Base-by-base conservation (phyloP, 164 flowering plant species). In the Taxillus chinensis region DNA sequence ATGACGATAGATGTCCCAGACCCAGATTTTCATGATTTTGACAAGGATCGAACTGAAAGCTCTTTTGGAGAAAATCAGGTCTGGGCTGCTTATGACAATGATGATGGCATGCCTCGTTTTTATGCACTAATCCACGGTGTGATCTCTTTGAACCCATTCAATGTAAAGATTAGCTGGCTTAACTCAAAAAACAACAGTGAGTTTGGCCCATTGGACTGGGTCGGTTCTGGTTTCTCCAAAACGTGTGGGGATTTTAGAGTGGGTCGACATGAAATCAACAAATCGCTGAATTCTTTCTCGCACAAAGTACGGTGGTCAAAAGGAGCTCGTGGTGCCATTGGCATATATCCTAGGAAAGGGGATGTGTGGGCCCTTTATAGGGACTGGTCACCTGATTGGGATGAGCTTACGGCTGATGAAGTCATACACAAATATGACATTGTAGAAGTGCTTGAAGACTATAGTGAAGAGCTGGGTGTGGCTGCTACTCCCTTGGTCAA, bases 61-160 rank as follows among this genome's bases (percentile, higher is more conserved):
- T 75, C 79, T 42, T 84, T 86, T 70, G 86, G 70, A 39, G 80
- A 71, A 7, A 80, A 74, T 71, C 87, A 86, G 67, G 85, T 86
- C 9, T 87, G 95, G 95, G 84, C 90, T 67, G 88, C 84, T 5
- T 87, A 87, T 68, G 95, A 87, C 66, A 77, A 68, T 59, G 83
- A 82, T 63, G 89, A 87, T 68, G 90, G 89, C 63, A 87, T 87
- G 95, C 95, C 95, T 67, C 79, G 95, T 12, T 81, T 72, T 63
- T 87, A 87, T 78, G 90, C 87, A 38, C 41, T 82, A 72, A 75
- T 87, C 45, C 90, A 80, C 55, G 70, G 46, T 17, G 86, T 85
- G 37, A 64, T 85, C 1, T 83, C 90, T 50, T 43, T 64, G 61
- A 70, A 78, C 45, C 95, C 90, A 8, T 87, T 87, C 67, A 80